Evolutionary conservation across 2,329 filamentous ascomycete species (phyloP), one percentile per base, ranked within the genome.

Genomic region (Penicillium decumbens): DNA sequence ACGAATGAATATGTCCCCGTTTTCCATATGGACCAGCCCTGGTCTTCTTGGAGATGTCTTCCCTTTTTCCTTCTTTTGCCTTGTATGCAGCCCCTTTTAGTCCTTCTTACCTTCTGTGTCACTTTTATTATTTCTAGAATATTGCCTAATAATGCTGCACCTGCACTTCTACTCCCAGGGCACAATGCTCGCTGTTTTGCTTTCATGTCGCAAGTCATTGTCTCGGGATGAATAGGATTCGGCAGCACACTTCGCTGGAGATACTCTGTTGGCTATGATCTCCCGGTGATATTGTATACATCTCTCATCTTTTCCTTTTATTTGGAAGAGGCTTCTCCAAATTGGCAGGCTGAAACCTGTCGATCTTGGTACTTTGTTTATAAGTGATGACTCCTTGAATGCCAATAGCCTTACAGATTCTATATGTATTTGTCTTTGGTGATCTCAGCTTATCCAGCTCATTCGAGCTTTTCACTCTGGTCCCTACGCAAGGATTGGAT

Each of bases 91-190:
- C 45, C 41, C 43, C 32, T 39, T 53, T 25, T 41, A 48, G 29
- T 49, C 25, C 25, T 20, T 37, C 12, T 40, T 40, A n/a, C 20
- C 20, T 56, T 57, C 51, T 50, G 49, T 56, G 45, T 58, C 28
- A 56, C 48, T 57, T 40, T 56, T 49, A 50, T 47, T 33, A 42
- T 54, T 39, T 45, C 41, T 48, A 58, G 43, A 52, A 52, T 51
- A 51, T 60, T 58, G 44, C 55, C 49, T 57, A 55, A 58, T 58
- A 51, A 33, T 49, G 49, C 51, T 39, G 29, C 47, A n/a, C 41
- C 45, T 43, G 28, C 42, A 33, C 32, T 38, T 33, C 20, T 49
- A 42, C 29, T 38, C 43, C n/a, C 45, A 37, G 49, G 25, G 40
- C 32, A 41, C 47, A 37, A 9, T 45, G 45, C 32, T 50, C 52